Evolutionary conservation across 2,329 filamentous ascomycete species (phyloP), one percentile per base, ranked within the genome.

Genomic region (Sporothrix sp.): DNA sequence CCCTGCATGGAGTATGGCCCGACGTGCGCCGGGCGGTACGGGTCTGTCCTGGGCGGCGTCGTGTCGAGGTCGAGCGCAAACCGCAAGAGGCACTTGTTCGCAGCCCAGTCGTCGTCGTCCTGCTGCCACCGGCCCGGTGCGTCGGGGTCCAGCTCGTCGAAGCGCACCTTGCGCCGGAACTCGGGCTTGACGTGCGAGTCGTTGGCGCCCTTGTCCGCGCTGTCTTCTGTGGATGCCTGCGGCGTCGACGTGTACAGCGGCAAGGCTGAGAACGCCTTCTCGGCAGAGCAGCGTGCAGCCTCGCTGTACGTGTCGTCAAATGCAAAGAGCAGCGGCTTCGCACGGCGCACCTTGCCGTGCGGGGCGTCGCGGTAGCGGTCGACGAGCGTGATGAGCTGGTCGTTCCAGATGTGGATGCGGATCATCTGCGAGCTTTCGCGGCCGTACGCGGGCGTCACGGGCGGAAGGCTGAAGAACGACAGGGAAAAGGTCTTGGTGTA

Each of bases 391-490:
- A 56, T 28, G 30, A 56, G 23, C 56, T 57, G 55, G 51, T 53
- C 55, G 50, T 57, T 53, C 56, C 56, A 58, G 18, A 57, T 38
- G 30, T 56, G 55, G 40, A 52, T 35, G 10, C n/a, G 38, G 21
- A 52, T 45, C 11, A 27, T 6, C 20, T 39, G 27, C 5, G 14
- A 35, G 20, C 25, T 27, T 14, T 42, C 46, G 13, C 27, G 25
- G 38, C 38, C 30, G 7, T 33, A n/a, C 7, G 39, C 16, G 4
- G 52, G 43, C 16, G 43, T 16, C 25, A 42, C 37, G 28, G 37
- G 52, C 35, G 52, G 52, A 32, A 57, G 47, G 13, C 18, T 45
- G 37, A 51, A 56, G 21, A 35, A 53, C 0, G 54, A 52, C 14
- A 20, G 10, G 14, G 35, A 18, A 28, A 58, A 58, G 2, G 25